These are phyloP conservation scores for Sherardia arvensis DNA, from an alignment of 257 asterid genomes.

Conservation along the genomic window DNA sequence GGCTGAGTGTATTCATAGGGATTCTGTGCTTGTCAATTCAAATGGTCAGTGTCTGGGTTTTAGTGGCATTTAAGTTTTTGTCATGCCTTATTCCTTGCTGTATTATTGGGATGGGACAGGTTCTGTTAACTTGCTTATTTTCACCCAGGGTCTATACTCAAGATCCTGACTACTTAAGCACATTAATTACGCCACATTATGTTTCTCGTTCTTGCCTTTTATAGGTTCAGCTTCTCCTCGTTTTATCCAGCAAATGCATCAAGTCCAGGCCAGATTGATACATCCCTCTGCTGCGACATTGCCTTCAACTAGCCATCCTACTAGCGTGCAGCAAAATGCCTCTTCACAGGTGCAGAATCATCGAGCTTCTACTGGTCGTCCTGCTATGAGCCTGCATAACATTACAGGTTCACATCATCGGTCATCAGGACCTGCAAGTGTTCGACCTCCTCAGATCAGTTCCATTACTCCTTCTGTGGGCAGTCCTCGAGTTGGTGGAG, in stretches of 20 bases:
- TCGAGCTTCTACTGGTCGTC: slow-evolving; percentile 6
- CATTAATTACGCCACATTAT: no score
- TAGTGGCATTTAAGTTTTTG: no score
- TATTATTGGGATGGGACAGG: no score
- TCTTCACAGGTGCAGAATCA: slow-evolving; percentile 21
- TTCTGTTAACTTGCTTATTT: no score
- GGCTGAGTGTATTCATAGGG: not conserved
- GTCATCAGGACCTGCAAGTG: slow-evolving; percentile 30
- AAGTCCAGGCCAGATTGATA: slow-evolving; percentile 24
- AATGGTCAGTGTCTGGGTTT: no score
- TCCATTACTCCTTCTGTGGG: slow-evolving; percentile 31
- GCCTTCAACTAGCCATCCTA: slow-evolving; percentile 15
- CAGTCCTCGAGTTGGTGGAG: slow-evolving; percentile 33
- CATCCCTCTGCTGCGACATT: slow-evolving; percentile 15
- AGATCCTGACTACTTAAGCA: no score
- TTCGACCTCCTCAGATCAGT: slow-evolving; percentile 50
- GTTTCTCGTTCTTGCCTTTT: not conserved
- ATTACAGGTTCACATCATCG: slow-evolving; percentile 9
- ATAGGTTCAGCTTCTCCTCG: slow-evolving; percentile 11
- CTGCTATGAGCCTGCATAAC: not conserved
- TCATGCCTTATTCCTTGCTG: no score
- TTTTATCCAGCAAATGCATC: slow-evolving; percentile 35
- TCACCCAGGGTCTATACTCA: no score
- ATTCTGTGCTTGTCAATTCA: not conserved
- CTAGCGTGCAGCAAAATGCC: slow-evolving; percentile 22